Evolutionary conservation across 192 early-diverging fungal species (phyloP), one percentile per base, ranked within the genome.

Genomic region (Coemansia sp.): DNA sequence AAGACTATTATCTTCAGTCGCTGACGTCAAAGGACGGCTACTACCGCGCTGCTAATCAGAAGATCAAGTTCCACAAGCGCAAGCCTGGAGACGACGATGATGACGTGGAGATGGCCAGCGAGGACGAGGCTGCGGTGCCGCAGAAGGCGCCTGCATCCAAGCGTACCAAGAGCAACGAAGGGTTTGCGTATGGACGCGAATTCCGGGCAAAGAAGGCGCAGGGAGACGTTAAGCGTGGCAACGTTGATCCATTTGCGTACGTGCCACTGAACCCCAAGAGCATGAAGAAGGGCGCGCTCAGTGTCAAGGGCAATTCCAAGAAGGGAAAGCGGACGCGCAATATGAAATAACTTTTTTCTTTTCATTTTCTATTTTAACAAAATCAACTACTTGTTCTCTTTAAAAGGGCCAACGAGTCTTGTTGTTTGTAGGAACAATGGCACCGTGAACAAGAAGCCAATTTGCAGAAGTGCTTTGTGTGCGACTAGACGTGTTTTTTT

Each of bases 231-330:
- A 89, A 88, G 75, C 90, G 90, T 55, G 93, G 91, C 51, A 90
- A 88, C 71, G 84, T 93, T 5, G 96, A 98, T 83, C 97, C 97
- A 36, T 96, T 88, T 72, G 94, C 95, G n/a, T 99, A 98, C 73
- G 89, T 99, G 51, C 96, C 97, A 65, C 85, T 99, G 55, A 84
- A 76, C 8, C 82, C 82, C 33, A 78, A 78, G 76, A 72, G 51
- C 57, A 83, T 83, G 81, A 83, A 81, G 74, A 81, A 70, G 71
- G 81, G 81, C 38, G 56, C 73, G 35, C 45, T 77, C 33, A 55
- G 61, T 20, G 57, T 83, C 56, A 83, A 83, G 73, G 76, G 76
- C 53, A 75, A 68, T 52, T 72, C 68, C 48, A 83, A 83, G 66
- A 72, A 70, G 73, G 72, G 77, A 53, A 83, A 83, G 76, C 81